phyloP scores from a whole-genome alignment of 208 protist species.

The Balamuthia mandrillaris region DNA sequence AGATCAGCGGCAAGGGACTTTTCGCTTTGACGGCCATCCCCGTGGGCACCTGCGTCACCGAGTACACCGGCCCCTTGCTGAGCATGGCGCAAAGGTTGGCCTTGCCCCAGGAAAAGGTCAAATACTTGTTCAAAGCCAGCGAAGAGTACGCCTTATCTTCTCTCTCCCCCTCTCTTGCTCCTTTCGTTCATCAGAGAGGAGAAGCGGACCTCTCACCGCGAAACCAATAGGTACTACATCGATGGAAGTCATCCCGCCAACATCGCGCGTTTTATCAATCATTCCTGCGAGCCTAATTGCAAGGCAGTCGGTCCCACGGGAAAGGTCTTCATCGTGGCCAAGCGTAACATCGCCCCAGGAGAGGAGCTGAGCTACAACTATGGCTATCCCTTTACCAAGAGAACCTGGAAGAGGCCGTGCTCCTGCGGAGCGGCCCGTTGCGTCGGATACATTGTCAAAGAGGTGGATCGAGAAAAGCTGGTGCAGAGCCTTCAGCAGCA shows the following conservation, averaged over 20 bases:
- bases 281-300: slow-evolving; percentile 29
- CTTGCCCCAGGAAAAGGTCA: not conserved
- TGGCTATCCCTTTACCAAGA: no score
- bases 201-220: no score
- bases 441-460: no score
- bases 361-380: slow-evolving; percentile 41
- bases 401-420: no score
- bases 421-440: no score
- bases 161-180: no score
- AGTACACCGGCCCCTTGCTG: slow-evolving; percentile 16
- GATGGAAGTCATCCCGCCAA: not conserved
- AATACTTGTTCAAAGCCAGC: slow-evolving; percentile 14
- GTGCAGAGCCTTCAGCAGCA: no score
- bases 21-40: not conserved
- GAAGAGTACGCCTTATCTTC: slow-evolving; percentile 17
- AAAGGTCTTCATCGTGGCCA: slow-evolving; percentile 16
- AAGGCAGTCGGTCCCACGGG: not conserved
- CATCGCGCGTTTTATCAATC: not conserved
- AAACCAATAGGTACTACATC: no score
- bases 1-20: not conserved
- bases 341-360: not conserved
- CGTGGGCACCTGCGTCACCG: slow-evolving; percentile 16
- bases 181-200: no score
- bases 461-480: no score
- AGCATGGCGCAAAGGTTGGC: not conserved